These are phyloP conservation scores for Margaritispora aquatica DNA, from an alignment of 495 filamentous ascomycete genomes.

Conservation along the genomic window DNA sequence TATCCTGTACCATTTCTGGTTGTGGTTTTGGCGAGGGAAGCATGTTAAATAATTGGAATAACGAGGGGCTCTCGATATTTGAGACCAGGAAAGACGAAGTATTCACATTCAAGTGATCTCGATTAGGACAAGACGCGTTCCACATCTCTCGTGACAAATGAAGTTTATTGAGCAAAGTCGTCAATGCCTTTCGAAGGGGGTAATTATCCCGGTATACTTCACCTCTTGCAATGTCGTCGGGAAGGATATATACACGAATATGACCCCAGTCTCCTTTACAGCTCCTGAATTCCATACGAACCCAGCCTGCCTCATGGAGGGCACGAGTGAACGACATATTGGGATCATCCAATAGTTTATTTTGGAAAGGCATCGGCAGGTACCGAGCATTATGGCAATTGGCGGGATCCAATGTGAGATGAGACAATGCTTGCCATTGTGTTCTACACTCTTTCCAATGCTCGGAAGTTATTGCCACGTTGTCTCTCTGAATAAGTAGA, in stretches of 20 bases:
- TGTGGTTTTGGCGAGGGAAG: slow-evolving; percentile 64
- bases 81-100: background rate
- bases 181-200: slow-evolving; percentile 38
- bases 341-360: slow-evolving; percentile 24
- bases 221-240: slow-evolving; percentile 55
- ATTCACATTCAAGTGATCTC: background rate
- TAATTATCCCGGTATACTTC: slow-evolving; percentile 37
- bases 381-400: background rate
- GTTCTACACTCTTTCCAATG: slow-evolving; percentile 10
- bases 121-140: slow-evolving; percentile 35
- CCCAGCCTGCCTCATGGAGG: slow-evolving; percentile 32
- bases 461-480: slow-evolving; percentile 3
- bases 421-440: slow-evolving; percentile 13
- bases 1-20: slow-evolving; percentile 44
- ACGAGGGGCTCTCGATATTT: slow-evolving; percentile 43
- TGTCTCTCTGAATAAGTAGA: slow-evolving; percentile 7
- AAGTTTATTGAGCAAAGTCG: slow-evolving; percentile 44
- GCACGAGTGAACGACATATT: slow-evolving; percentile 21
- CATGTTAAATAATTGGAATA: slow-evolving; percentile 85
- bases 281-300: slow-evolving; percentile 33
- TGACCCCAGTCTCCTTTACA: slow-evolving; percentile 22
- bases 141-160: slow-evolving; percentile 53
- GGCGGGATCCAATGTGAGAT: slow-evolving; percentile 8
- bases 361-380: slow-evolving; percentile 23
- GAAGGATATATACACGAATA: slow-evolving; percentile 59